A percentile compares a stretch with the other conserved stretches of the same genome.
phyloP scores from a whole-genome alignment of 2,329 filamentous ascomycete species.

The Helminthosporium solani region DNA sequence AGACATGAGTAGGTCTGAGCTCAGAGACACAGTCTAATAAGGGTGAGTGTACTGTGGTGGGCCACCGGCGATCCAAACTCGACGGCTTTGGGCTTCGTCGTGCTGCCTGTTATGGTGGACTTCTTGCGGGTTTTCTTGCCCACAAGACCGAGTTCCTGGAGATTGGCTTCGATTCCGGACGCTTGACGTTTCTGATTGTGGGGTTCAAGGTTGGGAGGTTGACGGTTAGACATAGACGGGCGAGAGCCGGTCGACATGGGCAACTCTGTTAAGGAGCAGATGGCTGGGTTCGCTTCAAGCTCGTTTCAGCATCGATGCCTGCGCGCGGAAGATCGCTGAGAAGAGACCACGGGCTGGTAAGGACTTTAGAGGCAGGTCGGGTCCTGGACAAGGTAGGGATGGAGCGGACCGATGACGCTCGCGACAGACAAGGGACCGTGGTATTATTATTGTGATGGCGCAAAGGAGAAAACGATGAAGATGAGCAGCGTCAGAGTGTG shows the following conservation, averaged over 20 bases:
- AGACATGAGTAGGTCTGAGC: slow-evolving; percentile 44
- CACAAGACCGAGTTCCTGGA: slow-evolving; percentile 37
- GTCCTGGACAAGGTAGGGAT: slow-evolving; percentile 11
- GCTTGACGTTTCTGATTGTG: slow-evolving; percentile 20
- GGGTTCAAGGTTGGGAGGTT: slow-evolving; percentile 23
- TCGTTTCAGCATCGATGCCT: slow-evolving; percentile 43
- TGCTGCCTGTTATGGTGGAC: slow-evolving; percentile 11
- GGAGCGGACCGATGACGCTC: slow-evolving; percentile 13
- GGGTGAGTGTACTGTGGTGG: slow-evolving; percentile 35
- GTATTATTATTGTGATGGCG: background rate
- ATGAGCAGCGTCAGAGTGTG: no score
- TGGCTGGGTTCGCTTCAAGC: slow-evolving; percentile 40
- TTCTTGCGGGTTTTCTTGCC: slow-evolving; percentile 14
- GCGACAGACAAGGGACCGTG: slow-evolving; percentile 7
- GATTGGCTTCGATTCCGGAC: slow-evolving; percentile 34
- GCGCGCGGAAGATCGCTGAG: slow-evolving; percentile 25
- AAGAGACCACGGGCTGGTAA: slow-evolving; percentile 14
- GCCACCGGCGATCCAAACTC: slow-evolving; percentile 35
- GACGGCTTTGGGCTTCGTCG: slow-evolving; percentile 36
- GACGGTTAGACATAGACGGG: slow-evolving; percentile 34
- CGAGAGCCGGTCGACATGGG: slow-evolving; percentile 41
- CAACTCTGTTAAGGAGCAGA: slow-evolving; percentile 25
- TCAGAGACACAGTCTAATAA: slow-evolving; percentile 34
- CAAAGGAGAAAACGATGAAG: background rate
- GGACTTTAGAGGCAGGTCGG: slow-evolving; percentile 16